Base-by-base conservation (phyloP, 1,139 yeast species). In the Candida pseudocylindracea region DNA sequence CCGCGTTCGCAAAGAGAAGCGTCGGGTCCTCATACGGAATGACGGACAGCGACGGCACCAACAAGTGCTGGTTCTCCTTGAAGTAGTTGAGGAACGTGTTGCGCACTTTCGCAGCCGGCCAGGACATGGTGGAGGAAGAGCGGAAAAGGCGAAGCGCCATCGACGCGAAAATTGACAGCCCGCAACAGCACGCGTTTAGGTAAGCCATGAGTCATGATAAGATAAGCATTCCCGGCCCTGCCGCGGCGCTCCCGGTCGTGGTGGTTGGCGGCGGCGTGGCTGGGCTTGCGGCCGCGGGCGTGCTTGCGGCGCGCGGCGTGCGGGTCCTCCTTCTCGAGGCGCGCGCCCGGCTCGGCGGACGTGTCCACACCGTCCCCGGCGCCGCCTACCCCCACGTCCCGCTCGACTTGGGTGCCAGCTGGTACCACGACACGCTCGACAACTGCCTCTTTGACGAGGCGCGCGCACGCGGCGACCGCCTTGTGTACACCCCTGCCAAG, bases 21-120 rank as follows among this genome's bases (percentile, higher is more conserved):
- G 96, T 85, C 35, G 98, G 98, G 51, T 88, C 99, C 55, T 88
- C 94, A 52, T 76, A 93, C 35, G 99, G 99, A 37, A 88, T 75
- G 29, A 88, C 96, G 1, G 95, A 80, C 4, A 96, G 83, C 2
- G 93, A 76, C 27, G 94, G 83, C 34, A 88, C 88, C 51, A 64
- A 83, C 2, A 71, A 70, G 53, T 88, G 99, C 20, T 61, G 62
- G 33, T 63, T 61, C 31, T 57, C 49, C 45, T 69, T 66, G 58
- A 88, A 88, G 49, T 58, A 88, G 40, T 83, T 76, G 46, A 88
- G 61, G 51, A 80, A 88, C 31, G 96, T 79, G 41, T 65, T 55
- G 57, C 99, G 80, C 45, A 88, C 98, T 50, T 67, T 68, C 12
- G 66, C 40, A 37, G 81, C 81, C 31, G 78, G 57, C 83, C 83